Base-by-base conservation (phyloP, 257 asterid species). In the Voacanga thouarsii region DNA sequence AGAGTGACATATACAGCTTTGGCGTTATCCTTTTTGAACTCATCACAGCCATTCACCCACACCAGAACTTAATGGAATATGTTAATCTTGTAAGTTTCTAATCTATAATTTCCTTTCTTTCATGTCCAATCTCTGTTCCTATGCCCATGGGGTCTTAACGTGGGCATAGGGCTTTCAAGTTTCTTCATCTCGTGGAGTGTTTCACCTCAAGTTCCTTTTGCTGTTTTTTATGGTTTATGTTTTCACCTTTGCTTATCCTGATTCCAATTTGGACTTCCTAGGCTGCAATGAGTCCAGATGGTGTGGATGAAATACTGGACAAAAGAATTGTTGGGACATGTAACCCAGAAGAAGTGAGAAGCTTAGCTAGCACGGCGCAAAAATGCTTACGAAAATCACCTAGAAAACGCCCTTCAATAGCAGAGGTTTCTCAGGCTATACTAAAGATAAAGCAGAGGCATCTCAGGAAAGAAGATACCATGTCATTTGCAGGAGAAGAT, bases 21-120 rank as follows among this genome's bases (percentile, higher is more conserved):
- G 99, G 99, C 44, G 80, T 96, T 59, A 89, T 96, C 88, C 97
- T 96, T 83, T 96, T 96, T 77, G 99, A 96, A 88, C 90, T 96
- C 85, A 93, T 96, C 87, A 92, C 98, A 4, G 97, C 98, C 78
- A 96, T 96, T 77, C 99, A 96, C 78, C 99, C 99, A 5, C 98
- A 96, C 82, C 97, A 93, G 76, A 96, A 96, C 90, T 79, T 96
- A 77, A 79, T 96, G 93, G 99, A 96, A 85, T 96, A 92, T 78
- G 92, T 96, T 78, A 93, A 96, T 84, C 97, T 96, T 71, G 99
- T 96, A 89, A 88, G 97, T 79, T 5, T 75, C 43, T 71, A 24
- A 45, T n/a, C n/a, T 16, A 66, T n/a, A 24, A 67, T 4, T 67
- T 67, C 24, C 51, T 7, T 67, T 33, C 2, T 12, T 15, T 16